These are phyloP conservation scores for Boechera divaricarpa DNA, from an alignment of 345 rosid genomes.

Conservation along the genomic window DNA sequence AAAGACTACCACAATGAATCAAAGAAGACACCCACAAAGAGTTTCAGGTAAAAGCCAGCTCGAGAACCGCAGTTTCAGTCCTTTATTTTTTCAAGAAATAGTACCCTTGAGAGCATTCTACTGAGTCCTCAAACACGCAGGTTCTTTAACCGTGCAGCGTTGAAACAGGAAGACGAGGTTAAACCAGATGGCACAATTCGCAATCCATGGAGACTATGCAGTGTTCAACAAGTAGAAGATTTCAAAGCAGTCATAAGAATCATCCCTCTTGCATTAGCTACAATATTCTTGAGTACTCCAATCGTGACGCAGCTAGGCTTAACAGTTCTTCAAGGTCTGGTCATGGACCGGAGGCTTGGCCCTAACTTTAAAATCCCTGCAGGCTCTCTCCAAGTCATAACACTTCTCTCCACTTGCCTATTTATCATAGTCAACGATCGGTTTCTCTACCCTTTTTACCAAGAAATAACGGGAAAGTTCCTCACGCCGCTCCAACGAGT, in stretches of 20 bases:
- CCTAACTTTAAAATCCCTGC: conserved; percentile 60
- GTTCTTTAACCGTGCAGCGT: conserved; percentile 47
- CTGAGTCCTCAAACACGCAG: conserved; percentile 1
- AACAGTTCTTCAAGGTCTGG: conserved; percentile 62
- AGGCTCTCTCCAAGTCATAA: conserved; percentile 55
- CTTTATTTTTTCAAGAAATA: too few species aligned
- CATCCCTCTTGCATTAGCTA: conserved; percentile 53
- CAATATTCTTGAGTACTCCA: conserved; percentile 50
- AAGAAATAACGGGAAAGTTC: conserved; percentile 34
- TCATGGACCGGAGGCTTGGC: conserved; percentile 58
- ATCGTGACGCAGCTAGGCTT: conserved; percentile 49
- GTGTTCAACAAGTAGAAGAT: conserved; percentile 65
- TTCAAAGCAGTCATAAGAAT: conserved; percentile 58
- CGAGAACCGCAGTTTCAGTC: not conserved
- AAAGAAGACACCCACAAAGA: conserved; percentile 23
- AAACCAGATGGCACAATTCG: conserved; percentile 46
- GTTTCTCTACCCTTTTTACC: conserved; percentile 50
- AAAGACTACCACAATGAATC: conserved; percentile 45
- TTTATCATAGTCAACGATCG: conserved; percentile 51
- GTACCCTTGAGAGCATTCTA: not conserved
- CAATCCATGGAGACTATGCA: conserved; percentile 61
- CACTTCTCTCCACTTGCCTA: conserved; percentile 46
- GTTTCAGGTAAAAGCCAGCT: conserved; percentile 45
- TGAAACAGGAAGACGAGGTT: conserved; percentile 51
- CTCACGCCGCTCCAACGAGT: conserved; percentile 53